A percentile compares a stretch with the other conserved stretches of the same genome.
Conservation (phyloP, 768 basidiomycete genomes). For the Inosperma sp. region DNA sequence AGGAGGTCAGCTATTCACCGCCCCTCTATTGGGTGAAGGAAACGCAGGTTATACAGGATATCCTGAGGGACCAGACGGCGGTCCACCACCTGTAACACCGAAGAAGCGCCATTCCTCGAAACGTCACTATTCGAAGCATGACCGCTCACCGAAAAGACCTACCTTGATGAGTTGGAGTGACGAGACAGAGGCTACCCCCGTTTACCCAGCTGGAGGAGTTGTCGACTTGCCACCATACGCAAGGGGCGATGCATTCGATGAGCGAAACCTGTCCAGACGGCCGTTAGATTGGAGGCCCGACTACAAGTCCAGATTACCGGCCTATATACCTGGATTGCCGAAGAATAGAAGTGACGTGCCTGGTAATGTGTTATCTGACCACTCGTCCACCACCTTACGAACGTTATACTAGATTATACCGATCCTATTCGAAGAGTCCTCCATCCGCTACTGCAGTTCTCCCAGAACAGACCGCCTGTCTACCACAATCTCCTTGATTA, state of each 20-base stretch:
- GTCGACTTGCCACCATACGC: constrained; percentile 19
- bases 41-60: constrained; percentile 9
- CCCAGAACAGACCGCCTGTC: constrained; percentile 33
- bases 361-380: constrained; percentile 22
- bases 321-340: constrained; percentile 25
- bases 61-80: constrained; percentile 6
- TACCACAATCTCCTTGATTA: constrained; percentile 48
- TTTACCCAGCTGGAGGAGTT: not conserved
- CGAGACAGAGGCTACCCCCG: not conserved
- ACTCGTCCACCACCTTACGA: not conserved
- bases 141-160: not conserved
- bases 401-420: constrained; percentile 2
- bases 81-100: not conserved
- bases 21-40: constrained; percentile 16
- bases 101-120: constrained; percentile 4
- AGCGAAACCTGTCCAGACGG: constrained; percentile 34
- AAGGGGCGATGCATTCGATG: constrained; percentile 28
- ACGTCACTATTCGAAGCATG: not conserved
- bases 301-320: constrained; percentile 25
- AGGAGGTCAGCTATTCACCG: constrained; percentile 22
- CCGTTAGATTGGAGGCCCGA: constrained; percentile 44
- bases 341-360: constrained; percentile 30
- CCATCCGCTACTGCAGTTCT: constrained; percentile 25
- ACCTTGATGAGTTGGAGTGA: constrained; percentile 9
- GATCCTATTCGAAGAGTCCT: not conserved